These are phyloP conservation scores for Colletotrichum musae DNA, from an alignment of 2,329 filamentous ascomycete species.

Conservation along the genomic window DNA sequence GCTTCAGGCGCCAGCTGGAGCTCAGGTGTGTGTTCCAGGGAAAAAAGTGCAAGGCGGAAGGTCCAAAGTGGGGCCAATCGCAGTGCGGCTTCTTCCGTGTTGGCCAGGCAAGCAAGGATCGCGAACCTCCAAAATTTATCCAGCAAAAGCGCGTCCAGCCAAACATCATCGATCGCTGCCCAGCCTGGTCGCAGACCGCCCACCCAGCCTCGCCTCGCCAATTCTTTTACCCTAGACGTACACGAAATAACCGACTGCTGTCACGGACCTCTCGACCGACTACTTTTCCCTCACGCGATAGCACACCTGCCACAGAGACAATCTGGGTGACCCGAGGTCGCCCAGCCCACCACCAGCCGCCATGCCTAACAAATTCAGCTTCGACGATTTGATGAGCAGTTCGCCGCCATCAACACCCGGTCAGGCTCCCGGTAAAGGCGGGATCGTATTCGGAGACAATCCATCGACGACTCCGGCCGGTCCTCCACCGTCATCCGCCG, in stretches of 20 bases:
- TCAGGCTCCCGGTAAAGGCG: slow-evolving; percentile 27
- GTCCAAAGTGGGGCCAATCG: background rate
- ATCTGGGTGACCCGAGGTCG: slow-evolving; percentile 39
- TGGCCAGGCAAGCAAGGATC: slow-evolving; percentile 37
- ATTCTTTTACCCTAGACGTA: background rate
- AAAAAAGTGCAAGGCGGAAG: background rate
- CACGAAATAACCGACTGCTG: background rate
- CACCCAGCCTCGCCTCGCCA: slow-evolving; percentile 7
- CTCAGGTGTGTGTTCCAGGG: background rate
- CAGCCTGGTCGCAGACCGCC: slow-evolving; percentile 17
- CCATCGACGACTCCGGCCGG: slow-evolving; percentile 69
- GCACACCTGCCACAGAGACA: slow-evolving; percentile 13
- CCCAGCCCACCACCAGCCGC: slow-evolving; percentile 38
- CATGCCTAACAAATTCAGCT: slow-evolving; percentile 60
- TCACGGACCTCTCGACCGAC: background rate
- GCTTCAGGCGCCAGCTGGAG: background rate
- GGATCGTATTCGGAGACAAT: slow-evolving; percentile 58
- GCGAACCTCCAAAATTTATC: slow-evolving; percentile 44
- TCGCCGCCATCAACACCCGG: slow-evolving; percentile 65
- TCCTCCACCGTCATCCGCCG: slow-evolving; percentile 65
- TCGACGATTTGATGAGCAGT: slow-evolving; percentile 59
- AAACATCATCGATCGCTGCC: slow-evolving; percentile 24
- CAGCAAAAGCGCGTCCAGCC: slow-evolving; percentile 34
- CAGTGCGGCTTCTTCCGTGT: slow-evolving; percentile 36
- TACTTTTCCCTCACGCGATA: background rate